phyloP scores from a whole-genome alignment of 2,329 filamentous ascomycete species.

The Trichoderma sp. region DNA sequence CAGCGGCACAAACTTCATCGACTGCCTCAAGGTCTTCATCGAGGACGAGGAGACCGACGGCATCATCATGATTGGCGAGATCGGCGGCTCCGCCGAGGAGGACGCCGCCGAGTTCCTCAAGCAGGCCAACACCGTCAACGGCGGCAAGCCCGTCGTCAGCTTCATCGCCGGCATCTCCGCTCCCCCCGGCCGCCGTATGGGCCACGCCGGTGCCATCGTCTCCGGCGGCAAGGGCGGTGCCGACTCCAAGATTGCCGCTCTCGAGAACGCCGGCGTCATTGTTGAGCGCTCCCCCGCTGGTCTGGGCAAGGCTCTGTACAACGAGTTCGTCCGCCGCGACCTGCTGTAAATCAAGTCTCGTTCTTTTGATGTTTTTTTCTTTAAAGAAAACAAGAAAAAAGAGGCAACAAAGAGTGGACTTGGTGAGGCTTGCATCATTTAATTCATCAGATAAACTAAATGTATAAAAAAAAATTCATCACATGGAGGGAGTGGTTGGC shows the following conservation, averaged over 20 bases:
- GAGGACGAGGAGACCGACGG: slow-evolving; percentile 95
- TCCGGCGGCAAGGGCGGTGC: slow-evolving; percentile 96
- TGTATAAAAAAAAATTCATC: slow-evolving; percentile 1
- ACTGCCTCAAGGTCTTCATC: slow-evolving; percentile 96
- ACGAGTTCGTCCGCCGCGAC: slow-evolving; percentile 94
- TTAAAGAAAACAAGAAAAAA: too few species aligned
- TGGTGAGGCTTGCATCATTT: neutral
- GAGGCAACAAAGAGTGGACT: neutral
- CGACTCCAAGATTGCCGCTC: slow-evolving; percentile 94
- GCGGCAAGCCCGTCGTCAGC: slow-evolving; percentile 88
- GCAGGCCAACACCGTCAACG: slow-evolving; percentile 81
- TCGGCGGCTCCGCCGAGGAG: slow-evolving; percentile 95
- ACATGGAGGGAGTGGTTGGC: slow-evolving; percentile 13
- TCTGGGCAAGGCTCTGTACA: slow-evolving; percentile 89
- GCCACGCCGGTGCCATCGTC: slow-evolving; percentile 97
- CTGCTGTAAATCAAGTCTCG: slow-evolving; percentile 64
- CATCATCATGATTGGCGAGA: slow-evolving; percentile 99
- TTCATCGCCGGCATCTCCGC: slow-evolving; percentile 99
- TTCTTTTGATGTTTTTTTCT: neutral
- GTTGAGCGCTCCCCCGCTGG: slow-evolving; percentile 92
- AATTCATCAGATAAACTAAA: neutral
- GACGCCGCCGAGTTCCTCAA: slow-evolving; percentile 96
- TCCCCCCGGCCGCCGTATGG: slow-evolving; percentile 94
- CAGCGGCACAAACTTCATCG: slow-evolving; percentile 99
- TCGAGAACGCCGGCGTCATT: slow-evolving; percentile 89